Conservation (phyloP, 108 stramenopile genomes). For the Conticribra guillardii region DNA sequence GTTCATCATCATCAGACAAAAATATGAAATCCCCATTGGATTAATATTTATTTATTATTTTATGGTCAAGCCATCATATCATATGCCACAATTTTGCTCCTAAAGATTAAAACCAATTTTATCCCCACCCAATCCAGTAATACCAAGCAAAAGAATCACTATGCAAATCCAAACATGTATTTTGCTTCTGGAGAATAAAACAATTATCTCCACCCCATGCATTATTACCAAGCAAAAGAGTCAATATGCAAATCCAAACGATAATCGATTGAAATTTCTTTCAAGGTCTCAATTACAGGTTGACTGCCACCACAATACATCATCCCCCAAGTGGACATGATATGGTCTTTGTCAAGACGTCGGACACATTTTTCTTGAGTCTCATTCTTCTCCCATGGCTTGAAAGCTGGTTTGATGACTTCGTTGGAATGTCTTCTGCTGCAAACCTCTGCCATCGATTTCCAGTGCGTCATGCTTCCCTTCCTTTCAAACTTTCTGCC, state of each 20-base stretch:
- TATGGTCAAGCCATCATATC: too few relatives aligned
- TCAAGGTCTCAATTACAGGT: slow-evolving; percentile 22
- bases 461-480: slow-evolving; percentile 6
- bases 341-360: slow-evolving; percentile 1
- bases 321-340: slow-evolving; percentile 45
- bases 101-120: too few relatives aligned
- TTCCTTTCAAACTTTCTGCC: not conserved
- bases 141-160: too few relatives aligned
- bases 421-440: not conserved
- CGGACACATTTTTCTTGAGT: slow-evolving; percentile 28
- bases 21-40: too few relatives aligned
- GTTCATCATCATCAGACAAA: too few relatives aligned
- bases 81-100: too few relatives aligned
- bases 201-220: too few relatives aligned
- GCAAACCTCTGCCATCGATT: slow-evolving; percentile 1
- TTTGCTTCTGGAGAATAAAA: too few relatives aligned
- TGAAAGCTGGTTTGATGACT: slow-evolving; percentile 21
- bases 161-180: too few relatives aligned
- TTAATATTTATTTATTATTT: too few relatives aligned
- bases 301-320: slow-evolving; percentile 50
- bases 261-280: slow-evolving; percentile 38
- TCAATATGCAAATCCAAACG: slow-evolving; percentile 42
- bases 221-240: slow-evolving; percentile 42
- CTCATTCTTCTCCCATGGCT: slow-evolving; percentile 32
- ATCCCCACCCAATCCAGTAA: too few relatives aligned